Conservation (phyloP, 345 rosid genomes). For the Eucalyptus globulus region DNA sequence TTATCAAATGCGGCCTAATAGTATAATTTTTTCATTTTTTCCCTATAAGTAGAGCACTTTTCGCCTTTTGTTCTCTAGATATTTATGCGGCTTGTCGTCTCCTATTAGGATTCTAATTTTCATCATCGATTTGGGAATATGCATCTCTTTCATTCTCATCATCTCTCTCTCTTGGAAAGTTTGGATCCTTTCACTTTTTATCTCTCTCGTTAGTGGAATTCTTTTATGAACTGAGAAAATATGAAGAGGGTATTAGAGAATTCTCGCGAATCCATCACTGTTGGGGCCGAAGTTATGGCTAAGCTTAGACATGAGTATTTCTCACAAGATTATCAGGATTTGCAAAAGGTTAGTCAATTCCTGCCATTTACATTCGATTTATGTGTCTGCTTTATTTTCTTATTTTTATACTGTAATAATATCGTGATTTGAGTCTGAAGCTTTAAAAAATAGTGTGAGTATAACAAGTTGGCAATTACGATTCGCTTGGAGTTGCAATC, state of each 20-base stretch:
- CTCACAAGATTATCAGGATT: neutral
- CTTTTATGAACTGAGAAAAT: neutral
- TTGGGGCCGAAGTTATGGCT: neutral
- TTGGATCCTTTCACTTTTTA: too few relatives aligned
- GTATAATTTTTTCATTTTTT: too few relatives aligned
- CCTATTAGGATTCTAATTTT: neutral
- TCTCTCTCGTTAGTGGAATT: neutral
- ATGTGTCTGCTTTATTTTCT: neutral
- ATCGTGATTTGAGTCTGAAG: neutral
- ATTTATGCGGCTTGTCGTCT: neutral
- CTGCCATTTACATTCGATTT: neutral
- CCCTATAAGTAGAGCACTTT: neutral
- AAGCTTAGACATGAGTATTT: neutral
- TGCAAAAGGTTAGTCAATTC: neutral
- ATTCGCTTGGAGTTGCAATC: neutral
- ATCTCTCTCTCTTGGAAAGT: neutral
- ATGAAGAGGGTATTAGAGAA: neutral
- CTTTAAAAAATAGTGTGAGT: neutral
- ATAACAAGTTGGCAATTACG: neutral
- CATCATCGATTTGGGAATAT: neutral
- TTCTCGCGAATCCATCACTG: neutral
- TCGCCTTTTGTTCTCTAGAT: neutral
- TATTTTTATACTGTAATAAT: neutral
- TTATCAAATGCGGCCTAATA: rapidly evolving
- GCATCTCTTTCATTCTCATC: neutral